Evolutionary conservation across 75 land plant species (phyloP), one percentile per base, ranked within the genome.

Genomic region (Selaginella tamariscina): DNA sequence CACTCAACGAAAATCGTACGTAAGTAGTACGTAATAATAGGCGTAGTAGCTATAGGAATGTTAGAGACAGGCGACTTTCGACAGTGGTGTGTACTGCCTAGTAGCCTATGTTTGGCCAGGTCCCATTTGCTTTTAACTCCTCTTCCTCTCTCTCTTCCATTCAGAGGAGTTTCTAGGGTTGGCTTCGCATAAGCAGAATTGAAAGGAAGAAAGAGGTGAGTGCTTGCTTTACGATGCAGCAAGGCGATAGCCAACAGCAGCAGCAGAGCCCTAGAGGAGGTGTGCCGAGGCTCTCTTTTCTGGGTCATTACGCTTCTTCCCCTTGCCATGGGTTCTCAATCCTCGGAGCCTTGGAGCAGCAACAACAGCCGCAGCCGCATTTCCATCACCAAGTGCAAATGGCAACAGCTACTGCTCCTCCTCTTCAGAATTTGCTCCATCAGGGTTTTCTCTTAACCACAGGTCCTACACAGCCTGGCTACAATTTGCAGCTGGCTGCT

Each of bases 201-300:
- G 49, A 5, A 39, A 39, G 49, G 49, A 15, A 39, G 49, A 15
- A 15, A 39, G 49, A 39, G 49, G 49, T 15, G 49, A 39, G 5
- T 15, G 49, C 49, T 5, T 15, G 49, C 49, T 5, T 5, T 5
- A 39, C 15, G 49, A 39, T 39, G 49, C 49, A 39, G 49, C 49
- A 5, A 15, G 15, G 49, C 49, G 49, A 39, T 39, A 15, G 5
- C 49, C 49, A 39, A 5, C 49, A 39, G 49, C 49, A 39, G 49
- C 49, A 39, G 49, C 49, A 39, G 49, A 39, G 49, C 49, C 49
- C 49, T 5, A 39, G 49, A 39, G 49, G 49, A 39, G 49, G 49
- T 5, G 49, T 5, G 15, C 49, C 49, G 15, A 39, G 15, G 49
- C 49, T 39, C 49, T 39, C 49, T 15, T 15, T 39, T 39, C 11